Conservation (phyloP, 192 early-diverging fungal species). For the Helicostylum pulchrum region DNA sequence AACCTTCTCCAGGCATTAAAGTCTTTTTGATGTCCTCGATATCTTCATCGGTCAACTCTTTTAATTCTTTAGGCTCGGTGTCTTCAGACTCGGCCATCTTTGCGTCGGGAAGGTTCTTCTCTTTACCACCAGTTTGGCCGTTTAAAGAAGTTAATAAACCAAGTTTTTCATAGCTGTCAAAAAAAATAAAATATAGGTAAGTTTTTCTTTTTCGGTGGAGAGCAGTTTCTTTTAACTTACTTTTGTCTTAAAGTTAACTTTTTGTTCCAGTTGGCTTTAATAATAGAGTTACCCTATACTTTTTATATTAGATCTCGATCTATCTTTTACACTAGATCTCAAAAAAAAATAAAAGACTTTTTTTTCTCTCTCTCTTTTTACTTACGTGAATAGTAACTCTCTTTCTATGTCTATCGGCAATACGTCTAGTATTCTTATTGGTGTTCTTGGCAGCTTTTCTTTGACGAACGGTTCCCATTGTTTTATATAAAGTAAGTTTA, state of each 20-base stretch:
- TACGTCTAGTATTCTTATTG: conserved; percentile 58
- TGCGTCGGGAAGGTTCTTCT: conserved; percentile 32
- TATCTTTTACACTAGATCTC: conserved; percentile 1
- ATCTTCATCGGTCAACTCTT: conserved; percentile 49
- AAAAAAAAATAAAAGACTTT: background rate
- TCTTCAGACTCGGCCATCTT: conserved; percentile 4
- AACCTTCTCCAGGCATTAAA: conserved; percentile 63
- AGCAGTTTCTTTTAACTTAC: too few relatives aligned
- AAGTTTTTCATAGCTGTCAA: conserved; percentile 56
- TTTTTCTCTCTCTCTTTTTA: background rate
- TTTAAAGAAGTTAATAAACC: conserved; percentile 68
- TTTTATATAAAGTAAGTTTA: background rate
- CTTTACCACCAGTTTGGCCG: conserved; percentile 57
- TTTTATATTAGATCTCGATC: background rate
- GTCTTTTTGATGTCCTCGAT: conserved; percentile 53
- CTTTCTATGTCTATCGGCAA: conserved; percentile 60
- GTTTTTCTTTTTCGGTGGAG: conserved; percentile 1
- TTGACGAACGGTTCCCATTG: conserved; percentile 64
- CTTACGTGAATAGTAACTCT: conserved; percentile 53
- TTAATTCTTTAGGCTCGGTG: conserved; percentile 29
- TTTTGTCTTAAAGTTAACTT: conserved; percentile 67
- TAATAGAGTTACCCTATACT: conserved; percentile 49
- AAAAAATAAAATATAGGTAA: background rate
- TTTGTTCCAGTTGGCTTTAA: conserved; percentile 69
- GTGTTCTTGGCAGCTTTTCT: conserved; percentile 66